Evolutionary conservation across 225 moss, liverwort and hornwort species (phyloP).

Genomic region (Ulota crispa): DNA sequence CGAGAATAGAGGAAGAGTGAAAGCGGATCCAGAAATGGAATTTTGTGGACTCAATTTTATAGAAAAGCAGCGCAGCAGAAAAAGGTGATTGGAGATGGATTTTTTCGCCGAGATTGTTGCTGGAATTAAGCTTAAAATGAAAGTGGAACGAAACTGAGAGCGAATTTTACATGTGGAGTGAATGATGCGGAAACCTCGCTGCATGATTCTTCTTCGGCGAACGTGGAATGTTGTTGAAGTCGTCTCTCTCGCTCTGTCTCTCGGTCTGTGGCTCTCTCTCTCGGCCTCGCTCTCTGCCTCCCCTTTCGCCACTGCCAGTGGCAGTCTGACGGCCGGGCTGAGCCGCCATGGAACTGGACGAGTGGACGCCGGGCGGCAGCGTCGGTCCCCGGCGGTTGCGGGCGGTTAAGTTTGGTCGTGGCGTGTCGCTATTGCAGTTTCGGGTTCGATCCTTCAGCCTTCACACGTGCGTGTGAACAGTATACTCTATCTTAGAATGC

Average conservation of each 20-base stretch:
- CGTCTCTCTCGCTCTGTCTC: background rate
- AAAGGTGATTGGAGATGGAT: background rate
- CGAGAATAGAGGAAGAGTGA: background rate
- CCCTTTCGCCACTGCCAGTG: background rate
- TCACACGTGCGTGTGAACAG: no score
- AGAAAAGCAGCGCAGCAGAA: background rate
- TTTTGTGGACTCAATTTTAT: background rate
- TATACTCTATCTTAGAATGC: no score
- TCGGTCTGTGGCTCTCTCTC: no score
- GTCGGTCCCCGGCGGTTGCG: background rate
- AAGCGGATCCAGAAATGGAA: background rate
- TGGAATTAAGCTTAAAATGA: no score
- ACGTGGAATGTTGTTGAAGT: background rate
- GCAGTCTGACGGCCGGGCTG: background rate
- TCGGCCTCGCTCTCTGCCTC: no score
- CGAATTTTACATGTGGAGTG: background rate
- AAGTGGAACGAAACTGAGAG: background rate
- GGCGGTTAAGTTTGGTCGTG: background rate
- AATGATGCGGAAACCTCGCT: conserved; percentile 4
- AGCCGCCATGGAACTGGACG: background rate
- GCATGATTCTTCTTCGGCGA: background rate
- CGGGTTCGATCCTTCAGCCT: no score
- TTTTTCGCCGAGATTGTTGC: background rate
- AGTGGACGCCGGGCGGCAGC: background rate
- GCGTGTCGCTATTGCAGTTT: background rate